phyloP scores from a whole-genome alignment of 192 early-diverging fungal species.

The Martensiomyces pterosporus region DNA sequence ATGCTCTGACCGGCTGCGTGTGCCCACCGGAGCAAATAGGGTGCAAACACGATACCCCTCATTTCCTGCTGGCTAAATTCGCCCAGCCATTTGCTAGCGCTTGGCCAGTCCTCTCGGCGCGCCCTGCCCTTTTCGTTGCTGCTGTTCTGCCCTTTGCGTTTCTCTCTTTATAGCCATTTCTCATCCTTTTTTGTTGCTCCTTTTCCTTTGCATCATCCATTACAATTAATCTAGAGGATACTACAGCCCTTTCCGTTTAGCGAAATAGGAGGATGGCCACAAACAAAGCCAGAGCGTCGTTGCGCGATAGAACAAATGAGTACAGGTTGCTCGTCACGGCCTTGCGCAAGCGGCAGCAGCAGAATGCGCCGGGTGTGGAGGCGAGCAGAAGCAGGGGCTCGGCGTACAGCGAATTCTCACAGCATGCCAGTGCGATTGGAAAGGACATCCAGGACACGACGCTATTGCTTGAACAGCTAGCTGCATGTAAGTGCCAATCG shows the following conservation, averaged over 20 bases:
- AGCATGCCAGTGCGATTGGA: constrained; percentile 77
- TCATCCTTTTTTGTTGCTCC: neutral
- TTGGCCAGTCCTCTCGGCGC: too few species aligned
- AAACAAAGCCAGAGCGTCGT: constrained; percentile 36
- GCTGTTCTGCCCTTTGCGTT: too few species aligned
- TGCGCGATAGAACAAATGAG: constrained; percentile 77
- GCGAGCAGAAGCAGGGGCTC: constrained; percentile 18
- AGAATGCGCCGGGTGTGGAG: constrained; percentile 10
- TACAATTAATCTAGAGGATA: neutral
- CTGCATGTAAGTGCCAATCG: constrained; percentile 54
- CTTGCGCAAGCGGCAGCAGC: constrained; percentile 51
- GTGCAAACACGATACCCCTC: too few species aligned
- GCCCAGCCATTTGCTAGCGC: too few species aligned
- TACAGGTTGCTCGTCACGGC: constrained; percentile 80
- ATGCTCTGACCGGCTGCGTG: too few species aligned
- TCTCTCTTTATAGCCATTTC: too few species aligned
- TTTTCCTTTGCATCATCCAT: constrained; percentile 4
- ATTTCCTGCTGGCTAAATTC: too few species aligned
- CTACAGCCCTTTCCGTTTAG: too few species aligned
- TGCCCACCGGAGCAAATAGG: too few species aligned
- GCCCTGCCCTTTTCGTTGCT: too few species aligned
- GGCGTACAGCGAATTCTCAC: constrained; percentile 72
- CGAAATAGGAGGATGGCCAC: too few species aligned
- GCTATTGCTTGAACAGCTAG: constrained; percentile 78
- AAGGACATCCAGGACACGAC: constrained; percentile 84